Evolutionary conservation across 139 green algal genomes (phyloP), one percentile per base, ranked within the genome.

Genomic region (Ulvella scutata): DNA sequence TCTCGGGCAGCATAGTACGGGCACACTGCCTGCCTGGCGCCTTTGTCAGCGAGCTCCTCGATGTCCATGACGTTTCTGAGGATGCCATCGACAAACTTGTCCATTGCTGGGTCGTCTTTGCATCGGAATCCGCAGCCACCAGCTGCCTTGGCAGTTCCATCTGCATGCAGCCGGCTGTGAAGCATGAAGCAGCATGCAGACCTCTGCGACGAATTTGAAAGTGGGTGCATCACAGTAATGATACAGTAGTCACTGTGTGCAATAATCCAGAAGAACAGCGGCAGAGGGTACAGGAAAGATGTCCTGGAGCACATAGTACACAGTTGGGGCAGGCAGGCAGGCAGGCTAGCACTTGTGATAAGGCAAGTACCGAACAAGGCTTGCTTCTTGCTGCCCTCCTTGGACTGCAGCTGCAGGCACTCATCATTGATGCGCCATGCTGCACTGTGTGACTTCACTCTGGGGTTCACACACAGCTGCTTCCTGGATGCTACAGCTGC

Each of bases 1-100:
- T 62, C 38, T 2, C 94, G 85, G 3, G 86, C 78, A 20, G 83
- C 89, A 76, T 98, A 99, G 83, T 99, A 99, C 2, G 93, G 88
- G 77, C 93, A 98, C 34, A 88, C 76, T 4, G 79, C 79, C 9
- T n/a, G 38, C 33, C 44, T 74, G 81, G 33, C 61, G 3, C 88
- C 90, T 37, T 88, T 34, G 4, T 40, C 73, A 1, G 76, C 88
- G 60, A 97, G 85, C 43, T 97, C 94, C 82, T 88, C 79, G 13
- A 33, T 28, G 20, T 67, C 51, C 51, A 67, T 67, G 17, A 26
- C 0, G 9, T 26, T 67, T 6, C 33, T 26, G 6, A 67, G 51
- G 13, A 67, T 26, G 0, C 17, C 33, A 0, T n/a, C 31, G n/a
- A 34, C 13, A 26, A 67, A 67, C n/a, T 26, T 67, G 51, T 67